These are phyloP conservation scores for Ophiostoma perfectum DNA, from an alignment of 2,329 filamentous ascomycete species.

Conservation along the genomic window DNA sequence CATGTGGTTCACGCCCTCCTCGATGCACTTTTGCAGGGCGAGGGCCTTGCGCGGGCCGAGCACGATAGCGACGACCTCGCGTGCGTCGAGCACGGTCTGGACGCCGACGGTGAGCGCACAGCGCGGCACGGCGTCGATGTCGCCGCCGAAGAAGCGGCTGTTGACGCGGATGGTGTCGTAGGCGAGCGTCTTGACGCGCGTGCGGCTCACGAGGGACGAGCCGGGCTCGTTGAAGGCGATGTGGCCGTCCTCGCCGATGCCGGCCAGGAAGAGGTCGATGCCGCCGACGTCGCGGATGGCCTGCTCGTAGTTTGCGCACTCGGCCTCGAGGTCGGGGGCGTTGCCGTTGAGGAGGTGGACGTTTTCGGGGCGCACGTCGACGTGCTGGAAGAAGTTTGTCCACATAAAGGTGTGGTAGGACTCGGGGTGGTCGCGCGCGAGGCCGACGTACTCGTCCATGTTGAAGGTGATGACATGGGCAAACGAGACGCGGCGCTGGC, in stretches of 20 bases:
- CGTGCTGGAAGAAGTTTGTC: conserved; percentile 70
- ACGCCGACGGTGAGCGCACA: conserved; percentile 63
- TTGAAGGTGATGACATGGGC: conserved; percentile 70
- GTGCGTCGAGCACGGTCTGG: conserved; percentile 56
- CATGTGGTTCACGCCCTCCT: conserved; percentile 72
- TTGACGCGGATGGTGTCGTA: conserved; percentile 75
- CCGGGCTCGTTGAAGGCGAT: conserved; percentile 80
- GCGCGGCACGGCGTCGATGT: conserved; percentile 59
- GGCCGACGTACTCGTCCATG: conserved; percentile 67
- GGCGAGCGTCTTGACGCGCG: conserved; percentile 70
- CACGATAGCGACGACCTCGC: conserved; percentile 69
- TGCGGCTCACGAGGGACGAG: conserved; percentile 62
- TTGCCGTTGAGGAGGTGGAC: conserved; percentile 72
- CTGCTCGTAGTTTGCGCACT: conserved; percentile 68
- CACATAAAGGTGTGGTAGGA: conserved; percentile 82
- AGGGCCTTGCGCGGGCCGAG: conserved; percentile 67
- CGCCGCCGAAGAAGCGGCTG: conserved; percentile 65
- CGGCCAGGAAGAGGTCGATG: conserved; percentile 71
- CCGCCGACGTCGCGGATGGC: conserved; percentile 63
- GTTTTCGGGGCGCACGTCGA: conserved; percentile 63
- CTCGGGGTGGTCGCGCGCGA: conserved; percentile 67
- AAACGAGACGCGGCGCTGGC: conserved; percentile 46
- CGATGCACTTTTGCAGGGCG: conserved; percentile 66
- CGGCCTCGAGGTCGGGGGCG: conserved; percentile 60
- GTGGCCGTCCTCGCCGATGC: conserved; percentile 72